Percentiles rank a stretch among this genome's conserved stretches.
Evolutionary conservation across 1,139 yeast species (phyloP).

Genomic region (Kodamaea anthophila): DNA sequence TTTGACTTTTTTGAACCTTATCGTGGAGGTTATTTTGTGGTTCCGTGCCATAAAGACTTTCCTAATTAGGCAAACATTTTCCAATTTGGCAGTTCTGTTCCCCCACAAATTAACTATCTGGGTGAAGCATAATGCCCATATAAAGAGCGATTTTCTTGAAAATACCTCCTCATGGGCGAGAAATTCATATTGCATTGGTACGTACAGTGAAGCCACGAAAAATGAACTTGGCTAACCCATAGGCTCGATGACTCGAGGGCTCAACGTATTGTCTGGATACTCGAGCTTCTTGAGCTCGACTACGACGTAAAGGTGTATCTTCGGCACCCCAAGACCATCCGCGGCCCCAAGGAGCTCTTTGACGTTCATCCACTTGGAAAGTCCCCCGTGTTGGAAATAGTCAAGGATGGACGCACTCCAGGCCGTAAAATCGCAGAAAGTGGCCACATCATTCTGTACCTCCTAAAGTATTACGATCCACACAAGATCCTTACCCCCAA

Average conservation of each 20-base stretch:
- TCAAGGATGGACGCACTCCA: conserved; percentile 36
- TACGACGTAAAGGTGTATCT: conserved; percentile 47
- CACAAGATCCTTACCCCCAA: conserved; percentile 26
- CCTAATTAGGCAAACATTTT: conserved; percentile 1
- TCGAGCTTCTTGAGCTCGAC: conserved; percentile 46
- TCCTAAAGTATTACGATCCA: conserved; percentile 37
- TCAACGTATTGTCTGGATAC: conserved; percentile 48
- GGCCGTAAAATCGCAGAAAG: conserved; percentile 37
- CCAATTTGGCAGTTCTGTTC: conserved; percentile 1
- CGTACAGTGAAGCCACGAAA: conserved; percentile 14
- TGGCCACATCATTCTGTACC: conserved; percentile 42
- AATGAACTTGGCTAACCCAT: neutral
- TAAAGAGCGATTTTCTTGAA: conserved; percentile 1
- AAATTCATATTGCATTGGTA: conserved; percentile 28
- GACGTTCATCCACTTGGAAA: conserved; percentile 54
- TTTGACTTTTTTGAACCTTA: no score
- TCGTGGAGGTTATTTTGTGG: no score
- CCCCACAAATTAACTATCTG: neutral
- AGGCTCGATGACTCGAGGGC: conserved; percentile 51
- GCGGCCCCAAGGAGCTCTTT: conserved; percentile 41
- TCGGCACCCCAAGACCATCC: conserved; percentile 39
- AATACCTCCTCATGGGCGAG: no score
- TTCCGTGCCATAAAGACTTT: no score
- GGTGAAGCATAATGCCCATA: no score
- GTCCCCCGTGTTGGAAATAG: conserved; percentile 47